These are phyloP conservation scores for Paecilomyces sp. DNA, from an alignment of 2,329 filamentous ascomycete genomes.

Conservation along the genomic window DNA sequence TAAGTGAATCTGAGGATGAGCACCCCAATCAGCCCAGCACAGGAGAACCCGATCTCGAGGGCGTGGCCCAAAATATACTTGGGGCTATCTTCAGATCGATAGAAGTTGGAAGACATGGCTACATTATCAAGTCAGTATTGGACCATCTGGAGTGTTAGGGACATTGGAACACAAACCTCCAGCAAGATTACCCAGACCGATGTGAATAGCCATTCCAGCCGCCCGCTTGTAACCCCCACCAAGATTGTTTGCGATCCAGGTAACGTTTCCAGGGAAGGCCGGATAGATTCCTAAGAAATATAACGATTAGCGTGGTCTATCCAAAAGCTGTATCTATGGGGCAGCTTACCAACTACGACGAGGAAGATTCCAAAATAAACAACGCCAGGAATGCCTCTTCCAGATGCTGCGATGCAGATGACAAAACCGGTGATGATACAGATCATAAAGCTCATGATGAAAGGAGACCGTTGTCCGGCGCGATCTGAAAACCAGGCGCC, in stretches of 20 bases:
- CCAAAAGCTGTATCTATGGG: too few species aligned
- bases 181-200: slow-evolving; percentile 51
- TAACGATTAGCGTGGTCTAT: neutral
- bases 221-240: slow-evolving; percentile 50
- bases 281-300: slow-evolving; percentile 34
- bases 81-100: slow-evolving; percentile 46
- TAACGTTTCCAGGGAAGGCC: slow-evolving; percentile 40
- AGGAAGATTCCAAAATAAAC: slow-evolving; percentile 44
- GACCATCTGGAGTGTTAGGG: neutral
- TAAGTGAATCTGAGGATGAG: slow-evolving; percentile 46
- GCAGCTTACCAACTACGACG: slow-evolving; percentile 33
- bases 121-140: neutral
- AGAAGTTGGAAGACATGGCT: slow-evolving; percentile 68
- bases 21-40: slow-evolving; percentile 39
- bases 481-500: slow-evolving; percentile 53
- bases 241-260: slow-evolving; percentile 55
- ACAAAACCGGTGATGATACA: slow-evolving; percentile 52
- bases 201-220: slow-evolving; percentile 58
- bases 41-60: slow-evolving; percentile 45
- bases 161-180: slow-evolving; percentile 20
- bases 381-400: slow-evolving; percentile 30
- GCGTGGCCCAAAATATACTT: slow-evolving; percentile 46
- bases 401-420: slow-evolving; percentile 36
- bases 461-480: slow-evolving; percentile 46
- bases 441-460: slow-evolving; percentile 48